These are phyloP conservation scores for Themeda triandra DNA, from an alignment of 176 grass and related monocot genomes.

Conservation along the genomic window DNA sequence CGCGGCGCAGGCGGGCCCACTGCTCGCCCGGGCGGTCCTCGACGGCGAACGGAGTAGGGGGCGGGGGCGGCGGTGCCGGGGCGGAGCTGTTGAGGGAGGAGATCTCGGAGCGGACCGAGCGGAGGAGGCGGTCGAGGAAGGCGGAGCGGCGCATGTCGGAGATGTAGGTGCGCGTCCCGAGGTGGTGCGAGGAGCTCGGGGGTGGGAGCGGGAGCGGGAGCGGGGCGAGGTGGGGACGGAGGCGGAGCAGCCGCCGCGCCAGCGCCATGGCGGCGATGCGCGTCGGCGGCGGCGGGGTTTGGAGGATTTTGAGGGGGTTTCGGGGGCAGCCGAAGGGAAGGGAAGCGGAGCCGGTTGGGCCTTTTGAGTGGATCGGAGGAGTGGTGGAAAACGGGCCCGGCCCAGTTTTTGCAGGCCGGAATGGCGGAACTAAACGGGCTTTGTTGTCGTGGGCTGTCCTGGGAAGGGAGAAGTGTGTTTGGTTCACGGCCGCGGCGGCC, in stretches of 20 bases:
- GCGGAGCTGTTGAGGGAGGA: constrained; percentile 20
- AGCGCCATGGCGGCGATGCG: constrained; percentile 31
- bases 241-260: constrained; percentile 31
- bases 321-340: neutral
- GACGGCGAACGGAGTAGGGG: constrained; percentile 38
- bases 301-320: constrained; percentile 1
- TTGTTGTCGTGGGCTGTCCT: neutral
- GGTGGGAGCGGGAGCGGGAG: neutral
- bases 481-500: too few relatives aligned
- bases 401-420: neutral
- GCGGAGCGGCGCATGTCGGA: constrained; percentile 59
- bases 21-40: constrained; percentile 56
- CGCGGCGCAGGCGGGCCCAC: constrained; percentile 50
- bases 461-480: too few relatives aligned
- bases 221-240: neutral
- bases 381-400: neutral
- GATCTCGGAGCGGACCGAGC: constrained; percentile 71
- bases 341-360: neutral
- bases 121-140: constrained; percentile 73
- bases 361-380: neutral
- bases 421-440: too few relatives aligned
- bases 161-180: constrained; percentile 46
- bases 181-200: neutral
- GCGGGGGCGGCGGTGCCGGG: neutral
- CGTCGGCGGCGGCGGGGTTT: neutral